Evolutionary conservation across 768 basidiomycete species (phyloP).

Genomic region (Naganishia onofrii): DNA sequence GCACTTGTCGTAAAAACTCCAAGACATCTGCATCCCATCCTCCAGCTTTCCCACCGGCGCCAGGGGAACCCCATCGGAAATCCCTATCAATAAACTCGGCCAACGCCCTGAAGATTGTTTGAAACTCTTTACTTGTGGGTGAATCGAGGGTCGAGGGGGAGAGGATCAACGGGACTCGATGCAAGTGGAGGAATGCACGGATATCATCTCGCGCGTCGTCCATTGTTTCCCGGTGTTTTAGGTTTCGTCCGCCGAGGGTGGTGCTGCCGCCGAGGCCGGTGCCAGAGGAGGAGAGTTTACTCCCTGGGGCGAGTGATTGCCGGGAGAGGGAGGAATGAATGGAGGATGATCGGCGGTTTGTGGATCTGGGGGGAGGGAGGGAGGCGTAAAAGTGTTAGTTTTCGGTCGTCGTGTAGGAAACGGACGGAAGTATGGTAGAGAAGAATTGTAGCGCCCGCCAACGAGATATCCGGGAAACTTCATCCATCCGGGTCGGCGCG

Average conservation of each 20-base stretch:
- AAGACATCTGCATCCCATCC: conserved; percentile 18
- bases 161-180: conserved; percentile 53
- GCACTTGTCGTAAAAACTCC: conserved; percentile 34
- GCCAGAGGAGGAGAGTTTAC: conserved; percentile 54
- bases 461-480: no score
- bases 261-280: no score
- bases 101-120: conserved; percentile 76
- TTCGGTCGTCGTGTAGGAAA: neutral
- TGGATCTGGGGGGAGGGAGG: neutral
- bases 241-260: neutral
- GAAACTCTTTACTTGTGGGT: conserved; percentile 83
- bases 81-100: conserved; percentile 62
- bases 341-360: conserved; percentile 22
- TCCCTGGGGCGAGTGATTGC: conserved; percentile 55
- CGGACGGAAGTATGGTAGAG: neutral
- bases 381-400: neutral
- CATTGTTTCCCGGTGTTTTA: conserved; percentile 74
- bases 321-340: conserved; percentile 57
- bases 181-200: conserved; percentile 59
- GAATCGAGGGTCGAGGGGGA: conserved; percentile 66
- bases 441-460: no score
- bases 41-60: neutral
- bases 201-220: conserved; percentile 77
- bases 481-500: no score
- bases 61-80: conserved; percentile 20